A percentile compares a stretch with the other conserved stretches of the same genome.
phyloP scores from a whole-genome alignment of 192 early-diverging fungal species.

The Coemansia sp. region DNA sequence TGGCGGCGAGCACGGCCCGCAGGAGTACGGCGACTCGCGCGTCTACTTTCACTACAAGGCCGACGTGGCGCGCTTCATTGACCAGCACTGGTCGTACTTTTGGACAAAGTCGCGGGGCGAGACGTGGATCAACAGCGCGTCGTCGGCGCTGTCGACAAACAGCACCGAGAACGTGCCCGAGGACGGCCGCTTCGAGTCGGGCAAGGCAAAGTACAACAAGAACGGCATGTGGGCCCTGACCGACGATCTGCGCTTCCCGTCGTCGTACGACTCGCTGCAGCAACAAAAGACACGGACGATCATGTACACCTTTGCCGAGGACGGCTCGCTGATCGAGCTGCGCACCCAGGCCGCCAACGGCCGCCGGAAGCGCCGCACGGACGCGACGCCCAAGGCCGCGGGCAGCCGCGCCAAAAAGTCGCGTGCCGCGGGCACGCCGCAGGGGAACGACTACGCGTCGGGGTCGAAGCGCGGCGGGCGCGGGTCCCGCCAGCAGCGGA shows the following conservation, averaged over 20 bases:
- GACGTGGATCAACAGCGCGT: conserved; percentile 66
- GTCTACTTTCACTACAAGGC: conserved; percentile 57
- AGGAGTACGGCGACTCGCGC: conserved; percentile 51
- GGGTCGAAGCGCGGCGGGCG: conserved; percentile 24
- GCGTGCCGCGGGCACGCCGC: conserved; percentile 7
- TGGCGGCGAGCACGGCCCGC: conserved; percentile 51
- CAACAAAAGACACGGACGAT: conserved; percentile 52
- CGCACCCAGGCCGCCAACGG: conserved; percentile 34
- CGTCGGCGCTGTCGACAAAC: conserved; percentile 57
- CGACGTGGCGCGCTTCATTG: conserved; percentile 66
- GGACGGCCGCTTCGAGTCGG: conserved; percentile 55
- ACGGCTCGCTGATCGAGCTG: conserved; percentile 50
- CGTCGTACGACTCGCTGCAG: conserved; percentile 54
- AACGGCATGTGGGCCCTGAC: conserved; percentile 57
- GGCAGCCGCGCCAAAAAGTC: conserved; percentile 32
- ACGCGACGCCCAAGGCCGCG: conserved; percentile 11
- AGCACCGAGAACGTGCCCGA: conserved; percentile 55
- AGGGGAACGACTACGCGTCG: neutral
- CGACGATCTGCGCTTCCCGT: conserved; percentile 48
- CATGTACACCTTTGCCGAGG: conserved; percentile 53
- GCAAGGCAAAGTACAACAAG: conserved; percentile 56
- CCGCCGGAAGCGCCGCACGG: conserved; percentile 44
- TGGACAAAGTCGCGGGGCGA: conserved; percentile 61
- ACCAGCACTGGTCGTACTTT: conserved; percentile 64
- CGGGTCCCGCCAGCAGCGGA: conserved; percentile 41